phyloP scores from a whole-genome alignment of 495 filamentous ascomycete species.

The Rhypophila decipiens region DNA sequence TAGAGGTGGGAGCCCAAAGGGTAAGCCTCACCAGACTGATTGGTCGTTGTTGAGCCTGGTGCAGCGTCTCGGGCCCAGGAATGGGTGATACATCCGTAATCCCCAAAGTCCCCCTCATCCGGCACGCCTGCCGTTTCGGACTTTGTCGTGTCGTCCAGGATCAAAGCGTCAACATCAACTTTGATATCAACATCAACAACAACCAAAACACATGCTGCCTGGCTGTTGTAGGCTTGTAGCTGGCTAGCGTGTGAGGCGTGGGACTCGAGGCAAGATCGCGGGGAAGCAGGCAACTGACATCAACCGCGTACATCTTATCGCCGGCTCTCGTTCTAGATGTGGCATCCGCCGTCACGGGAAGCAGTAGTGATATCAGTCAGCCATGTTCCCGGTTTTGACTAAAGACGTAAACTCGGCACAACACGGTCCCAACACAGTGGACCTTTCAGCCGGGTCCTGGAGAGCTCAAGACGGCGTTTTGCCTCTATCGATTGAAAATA shows the following conservation, averaged over 20 bases:
- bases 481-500: neutral
- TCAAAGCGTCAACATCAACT: neutral
- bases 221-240: neutral
- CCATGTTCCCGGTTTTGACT: too few relatives aligned
- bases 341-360: too few relatives aligned
- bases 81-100: too few relatives aligned
- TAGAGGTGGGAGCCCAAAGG: constrained; percentile 6
- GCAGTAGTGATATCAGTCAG: too few relatives aligned
- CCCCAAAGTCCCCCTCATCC: constrained; percentile 9
- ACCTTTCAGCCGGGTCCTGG: too few relatives aligned
- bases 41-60: constrained; percentile 8
- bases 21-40: constrained; percentile 15
- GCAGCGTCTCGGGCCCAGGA: constrained; percentile 9
- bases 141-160: neutral
- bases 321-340: too few relatives aligned
- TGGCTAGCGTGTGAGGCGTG: neutral
- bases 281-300: too few relatives aligned
- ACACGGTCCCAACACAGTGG: too few relatives aligned
- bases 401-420: too few relatives aligned
- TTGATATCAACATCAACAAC: neutral
- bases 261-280: neutral
- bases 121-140: constrained; percentile 4
- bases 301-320: too few relatives aligned
- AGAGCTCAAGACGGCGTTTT: neutral
- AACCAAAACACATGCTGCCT: constrained; percentile 4